These are phyloP conservation scores for Adansonia grandidieri DNA, from an alignment of 441 rosid genomes.

Conservation along the genomic window DNA sequence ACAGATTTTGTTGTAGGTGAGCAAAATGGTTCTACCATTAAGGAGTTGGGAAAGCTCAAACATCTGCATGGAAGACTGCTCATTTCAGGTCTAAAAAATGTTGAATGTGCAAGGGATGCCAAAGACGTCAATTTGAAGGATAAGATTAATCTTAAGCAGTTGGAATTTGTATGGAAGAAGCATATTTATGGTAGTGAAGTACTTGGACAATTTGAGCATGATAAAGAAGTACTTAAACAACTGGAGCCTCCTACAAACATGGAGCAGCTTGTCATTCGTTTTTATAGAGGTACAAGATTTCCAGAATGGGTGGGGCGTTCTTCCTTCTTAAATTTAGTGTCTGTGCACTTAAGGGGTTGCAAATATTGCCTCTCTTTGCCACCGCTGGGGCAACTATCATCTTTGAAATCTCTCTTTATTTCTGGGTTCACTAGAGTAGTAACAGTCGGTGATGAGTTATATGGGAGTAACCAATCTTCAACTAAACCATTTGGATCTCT, in stretches of 20 bases:
- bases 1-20: neutral
- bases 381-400: conserved; percentile 29
- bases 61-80: neutral
- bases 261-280: neutral
- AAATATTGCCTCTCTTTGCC: conserved; percentile 9
- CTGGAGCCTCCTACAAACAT: neutral
- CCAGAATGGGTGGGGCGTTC: conserved; percentile 11
- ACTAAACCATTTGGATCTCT: neutral
- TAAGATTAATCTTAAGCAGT: neutral
- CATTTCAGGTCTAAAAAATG: neutral
- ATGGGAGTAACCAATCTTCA: neutral
- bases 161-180: conserved; percentile 8
- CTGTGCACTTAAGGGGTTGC: neutral
- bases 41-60: conserved; percentile 14
- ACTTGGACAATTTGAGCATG: neutral
- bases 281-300: neutral
- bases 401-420: conserved; percentile 13
- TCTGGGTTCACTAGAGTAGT: neutral
- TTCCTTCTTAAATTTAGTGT: neutral
- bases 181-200: neutral
- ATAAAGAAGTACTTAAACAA: neutral
- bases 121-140: conserved; percentile 21
- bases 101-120: neutral
- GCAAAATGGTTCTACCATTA: neutral
- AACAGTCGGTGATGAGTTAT: neutral